Conservation (phyloP, 1,139 yeast species). For the Candida smagusa region DNA sequence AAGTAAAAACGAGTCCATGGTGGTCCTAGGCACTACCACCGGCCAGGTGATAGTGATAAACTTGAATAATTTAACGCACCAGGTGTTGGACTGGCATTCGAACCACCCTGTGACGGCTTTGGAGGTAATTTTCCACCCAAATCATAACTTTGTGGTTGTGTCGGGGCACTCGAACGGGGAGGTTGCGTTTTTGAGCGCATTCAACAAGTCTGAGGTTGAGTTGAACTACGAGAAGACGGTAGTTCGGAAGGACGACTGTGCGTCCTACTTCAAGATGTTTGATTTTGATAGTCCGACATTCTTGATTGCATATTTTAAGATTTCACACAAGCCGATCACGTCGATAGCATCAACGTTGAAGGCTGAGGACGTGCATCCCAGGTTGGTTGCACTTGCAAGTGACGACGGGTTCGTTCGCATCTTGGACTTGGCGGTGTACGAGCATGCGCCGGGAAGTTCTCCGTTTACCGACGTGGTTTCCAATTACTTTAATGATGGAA, state of each 20-base stretch:
- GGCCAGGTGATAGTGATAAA: conserved; percentile 34
- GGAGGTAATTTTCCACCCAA: conserved; percentile 29
- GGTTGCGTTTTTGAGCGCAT: conserved; percentile 34
- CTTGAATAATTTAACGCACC: conserved; percentile 25
- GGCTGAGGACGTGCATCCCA: conserved; percentile 32
- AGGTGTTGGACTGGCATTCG: conserved; percentile 23
- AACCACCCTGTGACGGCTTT: conserved; percentile 31
- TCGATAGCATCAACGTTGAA: conserved; percentile 32
- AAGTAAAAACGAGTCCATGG: conserved; percentile 20
- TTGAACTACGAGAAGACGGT: conserved; percentile 24
- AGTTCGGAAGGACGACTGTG: conserved; percentile 31
- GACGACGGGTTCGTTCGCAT: conserved; percentile 67
- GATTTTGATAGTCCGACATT: conserved; percentile 27
- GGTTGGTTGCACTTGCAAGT: conserved; percentile 52
- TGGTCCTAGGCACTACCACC: conserved; percentile 35
- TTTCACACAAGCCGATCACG: conserved; percentile 55
- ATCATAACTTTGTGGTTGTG: conserved; percentile 30
- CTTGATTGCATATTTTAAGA: conserved; percentile 55
- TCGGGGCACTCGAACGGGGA: conserved; percentile 45
- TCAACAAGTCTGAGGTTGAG: conserved; percentile 5
- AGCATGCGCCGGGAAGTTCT: conserved; percentile 12
- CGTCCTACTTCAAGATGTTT: conserved; percentile 39
- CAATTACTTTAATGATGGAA: conserved; percentile 63
- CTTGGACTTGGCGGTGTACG: conserved; percentile 42
- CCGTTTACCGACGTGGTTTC: conserved; percentile 57